Base-by-base conservation (phyloP, 208 protist genomes). In the Leishmania arabica region DNA sequence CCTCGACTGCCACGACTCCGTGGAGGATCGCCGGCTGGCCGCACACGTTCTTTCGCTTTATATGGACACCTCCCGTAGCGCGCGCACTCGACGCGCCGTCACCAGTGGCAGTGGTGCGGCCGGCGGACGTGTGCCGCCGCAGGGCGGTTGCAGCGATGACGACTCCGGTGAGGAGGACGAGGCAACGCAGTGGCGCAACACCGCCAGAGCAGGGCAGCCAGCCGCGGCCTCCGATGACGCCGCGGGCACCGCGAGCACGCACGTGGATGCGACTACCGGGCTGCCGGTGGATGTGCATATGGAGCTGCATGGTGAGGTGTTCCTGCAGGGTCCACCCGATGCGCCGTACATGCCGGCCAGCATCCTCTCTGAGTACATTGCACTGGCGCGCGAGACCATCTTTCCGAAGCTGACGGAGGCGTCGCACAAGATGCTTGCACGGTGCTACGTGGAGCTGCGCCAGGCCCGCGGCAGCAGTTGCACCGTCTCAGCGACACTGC, bases 1-100 rank as follows among this genome's bases (percentile, higher is more conserved):
- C 37, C 88, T 99, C 9, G 99, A 99, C 88, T 91, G 93, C n/a
- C 90, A 99, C 47, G 93, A 99, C 84, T 90, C 95, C 40, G 77
- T 64, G 21, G 90, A 93, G 49, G 99, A 99, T 84, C 66, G 92
- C 5, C 86, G 90, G 42, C 95, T 99, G 1, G 99, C 99, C 5
- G 78, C 86, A 27, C 99, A 99, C 88, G 95, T 99, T 47, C 87
- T 99, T 24, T 90, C 90, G 0, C 84, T 99, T 11, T 99, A 99
- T 90, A 96, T 92, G 93, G 92, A 95, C 78, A 90, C 84, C 47
- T 56, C 68, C 24, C 72, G 82, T 24, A 75, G 81, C 21, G 70
- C 77, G 6, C 49, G 53, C 13, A 91, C 75, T 5, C 76, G 72
- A 7, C 49, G 53, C 45, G 58, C 49, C 47, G 49, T 54, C 60